phyloP scores from a whole-genome alignment of 345 rosid genomes.

The Salix exigua region DNA sequence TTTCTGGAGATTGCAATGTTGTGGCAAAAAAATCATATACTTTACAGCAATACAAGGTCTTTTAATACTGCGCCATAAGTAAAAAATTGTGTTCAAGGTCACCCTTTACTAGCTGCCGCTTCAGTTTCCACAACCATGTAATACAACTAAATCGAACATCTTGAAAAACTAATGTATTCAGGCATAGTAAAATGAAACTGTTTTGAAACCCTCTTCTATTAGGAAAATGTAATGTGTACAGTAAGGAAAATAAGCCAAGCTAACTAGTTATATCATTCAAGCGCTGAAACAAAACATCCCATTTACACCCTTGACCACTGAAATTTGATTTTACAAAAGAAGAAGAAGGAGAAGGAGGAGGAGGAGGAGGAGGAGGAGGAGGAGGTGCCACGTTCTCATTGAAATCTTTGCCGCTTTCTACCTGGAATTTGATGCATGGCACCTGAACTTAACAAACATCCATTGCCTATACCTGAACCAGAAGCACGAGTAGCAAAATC shows the following conservation, averaged over 20 bases:
- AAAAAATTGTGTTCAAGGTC: not conserved
- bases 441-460: slow-evolving; percentile 22
- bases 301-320: slow-evolving; percentile 33
- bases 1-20: not conserved
- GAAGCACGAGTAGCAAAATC: slow-evolving; percentile 35
- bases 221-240: slow-evolving; percentile 3
- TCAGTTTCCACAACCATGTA: not conserved
- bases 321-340: slow-evolving; percentile 16
- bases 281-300: slow-evolving; percentile 2
- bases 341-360: not conserved
- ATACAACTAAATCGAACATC: not conserved
- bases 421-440: slow-evolving; percentile 25
- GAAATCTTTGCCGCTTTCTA: slow-evolving; percentile 60
- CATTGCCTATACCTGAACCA: slow-evolving; percentile 27
- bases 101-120: not conserved
- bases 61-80: not conserved
- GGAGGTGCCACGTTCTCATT: slow-evolving; percentile 22
- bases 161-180: too few relatives aligned
- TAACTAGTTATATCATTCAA: slow-evolving; percentile 22
- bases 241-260: not conserved
- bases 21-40: not conserved
- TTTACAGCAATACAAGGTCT: not conserved
- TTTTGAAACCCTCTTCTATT: not conserved
- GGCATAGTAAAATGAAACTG: too few relatives aligned
- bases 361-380: not conserved